phyloP scores from a whole-genome alignment of 1,139 yeast species.

The Debaryomyces udenii region DNA sequence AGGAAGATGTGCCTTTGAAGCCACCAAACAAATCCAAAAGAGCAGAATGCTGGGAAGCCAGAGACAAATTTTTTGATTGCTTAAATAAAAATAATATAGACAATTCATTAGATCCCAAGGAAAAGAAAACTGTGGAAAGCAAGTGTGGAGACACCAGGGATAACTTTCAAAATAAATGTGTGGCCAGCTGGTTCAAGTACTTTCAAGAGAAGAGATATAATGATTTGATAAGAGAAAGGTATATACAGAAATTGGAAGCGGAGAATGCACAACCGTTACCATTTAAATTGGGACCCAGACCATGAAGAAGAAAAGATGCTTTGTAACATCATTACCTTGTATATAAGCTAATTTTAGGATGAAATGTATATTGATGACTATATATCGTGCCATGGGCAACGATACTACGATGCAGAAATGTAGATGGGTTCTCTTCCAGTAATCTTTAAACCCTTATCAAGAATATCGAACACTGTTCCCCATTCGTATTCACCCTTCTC shows the following conservation, averaged over 20 bases:
- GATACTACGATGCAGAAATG: constrained; percentile 29
- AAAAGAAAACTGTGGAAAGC: constrained; percentile 32
- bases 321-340: constrained; percentile 2
- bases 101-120: constrained; percentile 47
- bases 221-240: constrained; percentile 45
- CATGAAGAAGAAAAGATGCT: constrained; percentile 11
- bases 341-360: constrained; percentile 8
- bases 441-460: constrained; percentile 23
- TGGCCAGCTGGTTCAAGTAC: constrained; percentile 49
- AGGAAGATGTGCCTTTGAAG: constrained; percentile 26
- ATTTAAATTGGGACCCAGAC: constrained; percentile 40
- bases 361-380: too few species aligned
- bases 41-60: constrained; percentile 47
- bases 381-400: neutral
- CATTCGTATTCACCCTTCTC: constrained; percentile 80
- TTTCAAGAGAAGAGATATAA: constrained; percentile 52
- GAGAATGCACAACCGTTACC: constrained; percentile 55
- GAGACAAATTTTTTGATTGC: constrained; percentile 47
- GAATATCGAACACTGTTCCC: constrained; percentile 68
- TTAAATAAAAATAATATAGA: constrained; percentile 43
- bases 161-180: constrained; percentile 45
- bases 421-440: constrained; percentile 38
- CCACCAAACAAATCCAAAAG: constrained; percentile 49
- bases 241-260: constrained; percentile 45
- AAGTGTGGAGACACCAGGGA: constrained; percentile 40